Percentiles rank a stretch among this genome's conserved stretches.
Conservation (phyloP, 139 green algal genomes). For the Picochlorum sp. region DNA sequence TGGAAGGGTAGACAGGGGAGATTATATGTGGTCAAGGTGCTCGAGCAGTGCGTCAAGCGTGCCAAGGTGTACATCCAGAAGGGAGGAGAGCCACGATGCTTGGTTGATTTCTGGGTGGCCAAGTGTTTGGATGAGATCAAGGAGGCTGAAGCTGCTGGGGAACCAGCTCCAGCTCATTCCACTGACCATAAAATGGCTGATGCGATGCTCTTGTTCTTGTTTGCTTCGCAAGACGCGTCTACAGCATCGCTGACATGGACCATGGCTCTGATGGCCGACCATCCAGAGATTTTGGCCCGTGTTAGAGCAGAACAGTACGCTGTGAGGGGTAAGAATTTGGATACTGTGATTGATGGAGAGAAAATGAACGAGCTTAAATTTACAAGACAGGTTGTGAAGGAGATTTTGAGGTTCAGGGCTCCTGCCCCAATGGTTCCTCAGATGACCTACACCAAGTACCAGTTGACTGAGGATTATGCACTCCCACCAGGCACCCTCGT, state of each 20-base stretch:
- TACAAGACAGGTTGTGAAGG: conserved; percentile 70
- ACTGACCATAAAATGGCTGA: conserved; percentile 22
- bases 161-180: conserved; percentile 44
- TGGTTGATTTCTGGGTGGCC: conserved; percentile 60
- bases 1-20: conserved; percentile 60
- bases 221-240: conserved; percentile 77
- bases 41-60: conserved; percentile 40
- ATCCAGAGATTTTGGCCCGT: conserved; percentile 62
- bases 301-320: conserved; percentile 54
- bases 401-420: conserved; percentile 68
- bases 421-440: conserved; percentile 77
- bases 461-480: conserved; percentile 57
- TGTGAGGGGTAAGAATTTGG: conserved; percentile 41
- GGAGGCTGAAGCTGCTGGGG: conserved; percentile 52
- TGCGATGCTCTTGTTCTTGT: conserved; percentile 84
- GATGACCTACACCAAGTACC: conserved; percentile 57
- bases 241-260: conserved; percentile 72
- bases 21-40: conserved; percentile 52
- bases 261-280: conserved; percentile 71
- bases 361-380: conserved; percentile 63
- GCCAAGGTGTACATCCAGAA: conserved; percentile 10
- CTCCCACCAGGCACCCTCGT: conserved; percentile 66
- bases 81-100: conserved; percentile 62
- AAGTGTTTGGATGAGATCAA: conserved; percentile 45
- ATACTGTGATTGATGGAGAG: conserved; percentile 51